Evolutionary conservation across 495 filamentous ascomycete genomes (phyloP).

Genomic region (Podospora pseudopauciseta): DNA sequence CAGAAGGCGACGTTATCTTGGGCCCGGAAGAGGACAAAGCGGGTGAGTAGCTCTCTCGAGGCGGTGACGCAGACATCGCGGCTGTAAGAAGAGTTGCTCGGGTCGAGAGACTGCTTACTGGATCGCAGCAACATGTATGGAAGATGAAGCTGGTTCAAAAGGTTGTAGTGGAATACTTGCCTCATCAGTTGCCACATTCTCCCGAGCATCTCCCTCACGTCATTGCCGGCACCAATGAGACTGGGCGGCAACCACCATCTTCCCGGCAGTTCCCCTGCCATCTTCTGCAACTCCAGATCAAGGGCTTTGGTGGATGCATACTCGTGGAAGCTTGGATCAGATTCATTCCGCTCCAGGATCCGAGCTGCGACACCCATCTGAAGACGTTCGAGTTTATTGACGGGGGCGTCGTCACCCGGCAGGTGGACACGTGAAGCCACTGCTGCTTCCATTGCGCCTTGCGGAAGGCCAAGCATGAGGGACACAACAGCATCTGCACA

Average conservation of each 20-base stretch:
- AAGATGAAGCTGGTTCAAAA: conserved; percentile 35
- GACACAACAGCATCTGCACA: conserved; percentile 33
- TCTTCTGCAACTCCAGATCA: conserved; percentile 32
- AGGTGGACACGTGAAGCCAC: conserved; percentile 20
- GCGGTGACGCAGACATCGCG: conserved; percentile 37
- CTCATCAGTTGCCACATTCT: conserved; percentile 28
- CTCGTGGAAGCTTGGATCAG: conserved; percentile 12
- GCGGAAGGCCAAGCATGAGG: conserved; percentile 36
- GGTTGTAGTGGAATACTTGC: conserved; percentile 35
- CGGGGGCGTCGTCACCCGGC: conserved; percentile 19
- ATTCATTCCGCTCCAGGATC: conserved; percentile 30
- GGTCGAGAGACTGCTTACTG: conserved; percentile 1
- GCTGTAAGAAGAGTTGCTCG: conserved; percentile 32
- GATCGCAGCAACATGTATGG: conserved; percentile 32
- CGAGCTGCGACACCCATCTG: conserved; percentile 24
- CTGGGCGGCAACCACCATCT: conserved; percentile 34
- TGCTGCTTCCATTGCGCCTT: conserved; percentile 19
- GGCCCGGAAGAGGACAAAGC: conserved; percentile 36
- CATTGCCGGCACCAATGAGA: conserved; percentile 5
- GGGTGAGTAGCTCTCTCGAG: conserved; percentile 36
- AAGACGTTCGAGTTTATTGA: conserved; percentile 33
- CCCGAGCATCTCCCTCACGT: conserved; percentile 16
- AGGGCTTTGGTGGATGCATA: conserved; percentile 26
- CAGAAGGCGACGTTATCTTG: conserved; percentile 23
- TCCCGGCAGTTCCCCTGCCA: conserved; percentile 31